phyloP scores from a whole-genome alignment of 2,329 filamentous ascomycete species.

The Decorospora gaudefroyi region DNA sequence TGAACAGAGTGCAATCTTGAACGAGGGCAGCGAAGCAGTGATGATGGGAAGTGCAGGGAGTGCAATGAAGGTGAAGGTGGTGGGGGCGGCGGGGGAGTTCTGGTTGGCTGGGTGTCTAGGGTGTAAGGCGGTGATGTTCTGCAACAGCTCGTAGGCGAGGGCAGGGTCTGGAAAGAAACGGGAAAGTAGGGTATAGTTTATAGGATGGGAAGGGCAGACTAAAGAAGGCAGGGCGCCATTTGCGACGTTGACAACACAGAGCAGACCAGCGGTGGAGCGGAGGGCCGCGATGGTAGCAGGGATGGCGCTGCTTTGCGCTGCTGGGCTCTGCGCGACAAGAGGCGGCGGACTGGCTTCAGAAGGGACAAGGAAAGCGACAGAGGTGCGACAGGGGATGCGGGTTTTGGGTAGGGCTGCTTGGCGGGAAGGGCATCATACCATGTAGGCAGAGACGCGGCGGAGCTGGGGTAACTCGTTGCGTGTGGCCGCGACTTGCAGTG shows the following conservation, averaged over 20 bases:
- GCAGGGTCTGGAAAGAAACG: slow-evolving; percentile 42
- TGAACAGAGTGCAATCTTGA: slow-evolving; percentile 19
- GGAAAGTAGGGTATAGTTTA: slow-evolving; percentile 43
- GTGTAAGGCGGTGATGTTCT: slow-evolving; percentile 28
- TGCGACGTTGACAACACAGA: slow-evolving; percentile 40
- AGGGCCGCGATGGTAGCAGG: slow-evolving; percentile 36
- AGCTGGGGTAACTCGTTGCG: slow-evolving; percentile 41
- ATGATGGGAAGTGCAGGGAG: slow-evolving; percentile 26
- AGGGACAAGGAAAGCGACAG: slow-evolving; percentile 28
- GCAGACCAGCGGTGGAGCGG: slow-evolving; percentile 38
- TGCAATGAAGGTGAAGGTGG: slow-evolving; percentile 17
- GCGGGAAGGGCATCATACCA: slow-evolving; percentile 51
- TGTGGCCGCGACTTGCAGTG: slow-evolving; percentile 47
- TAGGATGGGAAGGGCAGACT: slow-evolving; percentile 41
- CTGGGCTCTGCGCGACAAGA: slow-evolving; percentile 35
- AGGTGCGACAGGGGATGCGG: slow-evolving; percentile 39
- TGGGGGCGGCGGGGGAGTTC: slow-evolving; percentile 28
- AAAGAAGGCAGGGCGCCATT: slow-evolving; percentile 30
- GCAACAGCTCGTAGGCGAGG: slow-evolving; percentile 40
- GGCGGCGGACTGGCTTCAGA: slow-evolving; percentile 32
- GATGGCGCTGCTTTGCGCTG: slow-evolving; percentile 44
- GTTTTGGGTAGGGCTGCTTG: slow-evolving; percentile 43
- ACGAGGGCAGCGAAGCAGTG: slow-evolving; percentile 5
- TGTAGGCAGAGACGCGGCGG: slow-evolving; percentile 46
- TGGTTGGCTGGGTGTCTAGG: slow-evolving; percentile 31